Evolutionary conservation across 306 rosid species (phyloP), one percentile per base, ranked within the genome.

Genomic region (Phaseolus lunatus): DNA sequence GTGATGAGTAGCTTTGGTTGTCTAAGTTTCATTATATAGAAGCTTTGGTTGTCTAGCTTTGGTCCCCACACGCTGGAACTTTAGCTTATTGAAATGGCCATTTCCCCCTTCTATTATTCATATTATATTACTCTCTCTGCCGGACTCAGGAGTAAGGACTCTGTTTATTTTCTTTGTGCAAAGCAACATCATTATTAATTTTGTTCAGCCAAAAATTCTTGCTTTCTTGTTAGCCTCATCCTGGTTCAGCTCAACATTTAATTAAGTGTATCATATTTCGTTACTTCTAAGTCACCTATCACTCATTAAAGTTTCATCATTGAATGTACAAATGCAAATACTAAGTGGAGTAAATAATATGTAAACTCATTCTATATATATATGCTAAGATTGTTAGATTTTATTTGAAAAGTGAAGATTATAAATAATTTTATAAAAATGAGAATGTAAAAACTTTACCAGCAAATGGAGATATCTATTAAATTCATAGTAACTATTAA

Each of bases 51-150:
- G 89, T 86, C n/a, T n/a, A n/a, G n/a, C n/a, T n/a, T n/a, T n/a
- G 93, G 97, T 73, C 90, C 92, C 94, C 53, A 39, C 23, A 11
- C 5, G 13, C 47, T 61, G 43, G 56, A 80, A 84, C 83, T 71
- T 79, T 84, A 75, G 68, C 23, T 50, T 8, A 75, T 62, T 79
- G 59, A 68, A 68, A 63, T 72, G 69, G 24, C 22, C 81, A 0
- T 31, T 12, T 57, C 15, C 20, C 4, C 13, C 5, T 9, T 45
- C 23, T 74, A 53, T 47, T 49, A 57, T 19, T 20, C 53, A 59
- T 57, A 7, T 62, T 79, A 12, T 35, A 27, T 58, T n/a, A 23
- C 69, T 54, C 67, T 54, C 67, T 81, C 47, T 63, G 62, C 41
- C 45, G 70, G 22, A 72, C 77, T 7, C 19, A 44, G 20, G 20